Conservation (phyloP, 2,329 filamentous ascomycete species). For the Fusarium mexicanum region DNA sequence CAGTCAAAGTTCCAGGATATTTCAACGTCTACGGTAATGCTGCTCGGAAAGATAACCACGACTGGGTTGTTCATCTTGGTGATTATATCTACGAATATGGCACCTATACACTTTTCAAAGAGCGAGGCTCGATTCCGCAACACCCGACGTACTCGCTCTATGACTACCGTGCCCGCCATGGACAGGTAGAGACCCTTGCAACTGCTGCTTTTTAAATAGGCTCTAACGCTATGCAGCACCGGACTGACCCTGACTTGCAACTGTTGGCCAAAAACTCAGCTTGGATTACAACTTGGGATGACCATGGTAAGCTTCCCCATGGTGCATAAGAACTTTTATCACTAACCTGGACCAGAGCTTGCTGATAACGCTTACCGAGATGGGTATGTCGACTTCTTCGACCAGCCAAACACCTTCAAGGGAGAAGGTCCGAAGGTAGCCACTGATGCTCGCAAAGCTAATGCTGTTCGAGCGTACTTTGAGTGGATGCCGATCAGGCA, state of each 20-base stretch:
- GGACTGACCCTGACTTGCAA: background rate
- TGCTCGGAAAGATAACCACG: background rate
- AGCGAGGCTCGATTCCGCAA: background rate
- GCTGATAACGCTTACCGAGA: background rate
- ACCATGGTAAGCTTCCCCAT: background rate
- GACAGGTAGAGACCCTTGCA: background rate
- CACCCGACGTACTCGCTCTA: background rate
- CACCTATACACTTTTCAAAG: background rate
- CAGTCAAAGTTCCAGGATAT: background rate
- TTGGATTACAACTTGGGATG: slow-evolving; percentile 4
- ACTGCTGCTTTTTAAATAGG: fast-evolving
- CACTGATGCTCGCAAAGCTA: background rate
- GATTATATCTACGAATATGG: slow-evolving; percentile 5
- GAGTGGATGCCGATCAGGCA: slow-evolving; percentile 10
- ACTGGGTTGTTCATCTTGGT: background rate
- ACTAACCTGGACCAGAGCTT: background rate
- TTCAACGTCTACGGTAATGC: slow-evolving; percentile 1
- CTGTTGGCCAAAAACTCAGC: background rate
- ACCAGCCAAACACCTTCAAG: background rate
- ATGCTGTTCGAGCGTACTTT: background rate
- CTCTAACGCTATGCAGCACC: background rate
- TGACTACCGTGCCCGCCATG: background rate
- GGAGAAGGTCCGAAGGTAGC: background rate
- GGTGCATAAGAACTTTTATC: fast-evolving
- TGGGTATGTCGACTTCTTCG: background rate